phyloP scores from a whole-genome alignment of 805 yeast species.

The Blastobotrys parvus region DNA sequence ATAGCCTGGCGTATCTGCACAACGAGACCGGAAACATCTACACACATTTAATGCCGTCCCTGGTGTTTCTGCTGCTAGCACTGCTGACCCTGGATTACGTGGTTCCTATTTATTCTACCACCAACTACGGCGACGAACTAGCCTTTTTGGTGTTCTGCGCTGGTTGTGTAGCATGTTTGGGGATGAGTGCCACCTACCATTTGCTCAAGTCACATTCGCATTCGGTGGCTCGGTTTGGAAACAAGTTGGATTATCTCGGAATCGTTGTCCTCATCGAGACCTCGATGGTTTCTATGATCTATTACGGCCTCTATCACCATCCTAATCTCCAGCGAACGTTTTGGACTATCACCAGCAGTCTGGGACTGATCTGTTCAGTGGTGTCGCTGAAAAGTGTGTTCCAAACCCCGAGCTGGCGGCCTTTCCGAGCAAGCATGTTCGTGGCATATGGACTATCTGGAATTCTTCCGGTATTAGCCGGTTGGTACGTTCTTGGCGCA shows the following conservation, averaged over 20 bases:
- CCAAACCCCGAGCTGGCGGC: conserved; percentile 62
- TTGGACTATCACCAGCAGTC: conserved; percentile 33
- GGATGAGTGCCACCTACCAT: conserved; percentile 60
- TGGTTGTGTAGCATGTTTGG: conserved; percentile 53
- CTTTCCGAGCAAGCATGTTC: conserved; percentile 70
- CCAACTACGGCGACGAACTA: conserved; percentile 36
- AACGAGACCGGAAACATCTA: conserved; percentile 70
- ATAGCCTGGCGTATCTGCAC: conserved; percentile 47
- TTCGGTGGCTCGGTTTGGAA: conserved; percentile 45
- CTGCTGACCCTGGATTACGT: conserved; percentile 11
- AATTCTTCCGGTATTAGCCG: conserved; percentile 55
- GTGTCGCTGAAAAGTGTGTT: conserved; percentile 61
- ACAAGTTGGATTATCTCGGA: conserved; percentile 69
- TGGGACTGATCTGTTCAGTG: conserved; percentile 56
- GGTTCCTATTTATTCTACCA: conserved; percentile 21
- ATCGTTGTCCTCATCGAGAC: conserved; percentile 60
- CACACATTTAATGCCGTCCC: conserved; percentile 44
- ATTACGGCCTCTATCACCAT: conserved; percentile 37
- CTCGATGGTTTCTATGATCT: conserved; percentile 46
- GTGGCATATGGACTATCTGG: conserved; percentile 76
- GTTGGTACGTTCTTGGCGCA: conserved; percentile 42
- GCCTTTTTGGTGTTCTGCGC: conserved; percentile 46
- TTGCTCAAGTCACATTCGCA: conserved; percentile 59
- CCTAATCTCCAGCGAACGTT: conserved; percentile 22
- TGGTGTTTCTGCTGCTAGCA: conserved; percentile 16